Evolutionary conservation across 306 rosid genomes (phyloP).

Genomic region (Purshia tridentata): DNA sequence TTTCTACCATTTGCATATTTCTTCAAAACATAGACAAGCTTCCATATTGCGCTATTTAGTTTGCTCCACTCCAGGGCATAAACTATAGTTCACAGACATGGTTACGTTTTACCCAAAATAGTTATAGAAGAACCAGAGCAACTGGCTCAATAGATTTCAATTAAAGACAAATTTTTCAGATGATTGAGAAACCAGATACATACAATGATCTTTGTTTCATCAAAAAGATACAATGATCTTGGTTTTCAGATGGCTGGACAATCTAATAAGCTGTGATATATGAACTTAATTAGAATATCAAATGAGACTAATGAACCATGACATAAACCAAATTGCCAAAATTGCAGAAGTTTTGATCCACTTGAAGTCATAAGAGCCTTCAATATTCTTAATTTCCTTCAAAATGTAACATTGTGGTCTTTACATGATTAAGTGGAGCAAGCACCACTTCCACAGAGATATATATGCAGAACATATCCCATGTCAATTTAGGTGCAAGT

Average conservation of each 20-base stretch:
- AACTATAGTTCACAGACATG: no score
- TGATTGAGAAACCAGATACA: background rate
- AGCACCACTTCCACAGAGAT: background rate
- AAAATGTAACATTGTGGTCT: background rate
- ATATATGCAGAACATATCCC: constrained; percentile 7
- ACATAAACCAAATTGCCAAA: background rate
- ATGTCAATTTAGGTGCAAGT: constrained; percentile 30
- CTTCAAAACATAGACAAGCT: no score
- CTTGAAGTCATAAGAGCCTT: background rate
- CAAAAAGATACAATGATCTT: no score
- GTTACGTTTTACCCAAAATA: no score
- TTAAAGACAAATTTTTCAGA: background rate
- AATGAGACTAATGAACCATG: background rate
- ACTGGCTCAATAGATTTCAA: no score
- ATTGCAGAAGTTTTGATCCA: background rate
- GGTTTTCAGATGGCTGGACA: no score
- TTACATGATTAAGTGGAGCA: background rate
- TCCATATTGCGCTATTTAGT: no score
- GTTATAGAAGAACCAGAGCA: no score
- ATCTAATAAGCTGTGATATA: no score
- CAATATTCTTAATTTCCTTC: constrained; percentile 3
- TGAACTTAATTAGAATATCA: background rate
- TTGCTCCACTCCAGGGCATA: no score
- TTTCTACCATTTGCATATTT: no score
- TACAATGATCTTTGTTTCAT: background rate